A percentile compares a stretch with the other conserved stretches of the same genome.
These are phyloP conservation scores for Phialophora expanda DNA, from an alignment of 2,329 filamentous ascomycete genomes.

Conservation along the genomic window DNA sequence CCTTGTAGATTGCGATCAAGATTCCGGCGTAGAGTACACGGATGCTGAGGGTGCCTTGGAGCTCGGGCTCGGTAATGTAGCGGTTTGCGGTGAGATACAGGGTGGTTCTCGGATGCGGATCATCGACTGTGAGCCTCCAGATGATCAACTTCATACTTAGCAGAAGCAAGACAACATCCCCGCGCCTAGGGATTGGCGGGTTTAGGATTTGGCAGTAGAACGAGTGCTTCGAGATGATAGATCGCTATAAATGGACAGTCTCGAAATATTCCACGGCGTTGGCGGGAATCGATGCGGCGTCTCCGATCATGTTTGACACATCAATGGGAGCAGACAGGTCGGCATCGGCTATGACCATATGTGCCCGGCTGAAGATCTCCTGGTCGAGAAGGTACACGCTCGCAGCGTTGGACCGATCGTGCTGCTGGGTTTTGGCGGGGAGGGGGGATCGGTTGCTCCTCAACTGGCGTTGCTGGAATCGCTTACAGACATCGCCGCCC, in stretches of 20 bases:
- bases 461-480: neutral
- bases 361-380: conserved; percentile 4
- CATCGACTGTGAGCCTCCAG: conserved; percentile 12
- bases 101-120: conserved; percentile 15
- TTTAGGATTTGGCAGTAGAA: conserved; percentile 32
- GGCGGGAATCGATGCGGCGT: neutral
- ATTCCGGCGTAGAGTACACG: conserved; percentile 41
- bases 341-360: neutral
- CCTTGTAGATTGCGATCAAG: conserved; percentile 43
- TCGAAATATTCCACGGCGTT: conserved; percentile 29
- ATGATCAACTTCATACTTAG: conserved; percentile 20
- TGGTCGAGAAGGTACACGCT: conserved; percentile 11
- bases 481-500: conserved; percentile 9
- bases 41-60: conserved; percentile 37
- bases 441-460: neutral
- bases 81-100: conserved; percentile 33
- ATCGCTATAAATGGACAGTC: conserved; percentile 39
- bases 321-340: neutral
- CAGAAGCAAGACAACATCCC: conserved; percentile 17
- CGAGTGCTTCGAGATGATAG: conserved; percentile 38
- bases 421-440: neutral
- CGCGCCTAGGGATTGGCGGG: conserved; percentile 23
- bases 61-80: conserved; percentile 34
- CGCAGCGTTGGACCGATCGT: neutral
- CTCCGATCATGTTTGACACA: conserved; percentile 6